phyloP scores from a whole-genome alignment of 257 asterid genomes.

The Nicotiana attenuata region DNA sequence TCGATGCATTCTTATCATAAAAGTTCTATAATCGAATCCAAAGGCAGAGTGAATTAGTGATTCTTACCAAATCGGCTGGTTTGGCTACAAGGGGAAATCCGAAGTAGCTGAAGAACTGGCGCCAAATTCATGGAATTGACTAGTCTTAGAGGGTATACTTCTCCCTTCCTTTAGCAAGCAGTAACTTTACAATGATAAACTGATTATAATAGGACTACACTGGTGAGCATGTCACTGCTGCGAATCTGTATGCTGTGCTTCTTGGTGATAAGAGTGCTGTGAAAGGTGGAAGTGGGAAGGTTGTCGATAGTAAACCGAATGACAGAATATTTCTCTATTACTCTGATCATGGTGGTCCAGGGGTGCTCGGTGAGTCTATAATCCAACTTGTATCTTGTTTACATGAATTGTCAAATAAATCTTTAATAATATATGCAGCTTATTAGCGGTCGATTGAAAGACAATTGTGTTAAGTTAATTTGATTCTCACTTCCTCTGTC shows the following conservation, averaged over 20 bases:
- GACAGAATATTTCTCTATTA: constrained; percentile 81
- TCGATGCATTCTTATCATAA: neutral
- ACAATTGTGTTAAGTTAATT: neutral
- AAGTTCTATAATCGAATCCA: neutral
- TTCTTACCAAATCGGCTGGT: neutral
- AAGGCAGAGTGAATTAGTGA: neutral
- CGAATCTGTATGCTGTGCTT: constrained; percentile 69
- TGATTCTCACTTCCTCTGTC: neutral
- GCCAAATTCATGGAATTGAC: too few species aligned
- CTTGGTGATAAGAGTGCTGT: constrained; percentile 60
- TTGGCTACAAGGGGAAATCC: neutral
- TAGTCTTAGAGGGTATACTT: neutral
- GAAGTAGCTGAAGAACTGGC: neutral
- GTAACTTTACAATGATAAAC: neutral
- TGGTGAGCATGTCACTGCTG: constrained; percentile 51
- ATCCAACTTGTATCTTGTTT: neutral
- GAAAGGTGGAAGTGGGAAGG: constrained; percentile 81
- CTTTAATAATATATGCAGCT: neutral
- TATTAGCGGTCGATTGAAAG: neutral
- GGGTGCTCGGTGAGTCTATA: constrained; percentile 68
- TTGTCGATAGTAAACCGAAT: constrained; percentile 53
- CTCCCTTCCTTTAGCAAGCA: neutral
- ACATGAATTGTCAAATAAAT: neutral
- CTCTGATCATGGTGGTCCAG: constrained; percentile 94
- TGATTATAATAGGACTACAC: constrained; percentile 59